A percentile compares a stretch with the other conserved stretches of the same genome.
Conservation (phyloP, 2,329 filamentous ascomycete genomes). For the Fusarium equiseti region DNA sequence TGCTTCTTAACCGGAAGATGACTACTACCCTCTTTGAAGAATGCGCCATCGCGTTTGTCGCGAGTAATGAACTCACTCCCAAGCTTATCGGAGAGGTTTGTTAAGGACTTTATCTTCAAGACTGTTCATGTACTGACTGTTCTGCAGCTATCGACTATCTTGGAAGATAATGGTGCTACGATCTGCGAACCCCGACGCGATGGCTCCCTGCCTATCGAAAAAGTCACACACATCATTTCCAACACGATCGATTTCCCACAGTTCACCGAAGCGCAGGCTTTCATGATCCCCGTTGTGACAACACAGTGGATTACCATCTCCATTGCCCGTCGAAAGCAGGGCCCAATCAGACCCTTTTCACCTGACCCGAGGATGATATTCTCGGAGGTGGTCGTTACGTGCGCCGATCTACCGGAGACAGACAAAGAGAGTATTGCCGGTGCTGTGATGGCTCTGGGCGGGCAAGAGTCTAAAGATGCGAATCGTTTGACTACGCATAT, state of each 20-base stretch:
- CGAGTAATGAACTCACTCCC: conserved; percentile 56
- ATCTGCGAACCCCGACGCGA: conserved; percentile 62
- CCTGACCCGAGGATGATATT: conserved; percentile 94
- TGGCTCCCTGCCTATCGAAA: conserved; percentile 61
- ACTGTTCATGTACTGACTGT: conserved; percentile 3
- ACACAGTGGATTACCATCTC: conserved; percentile 83
- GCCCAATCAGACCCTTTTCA: conserved; percentile 85
- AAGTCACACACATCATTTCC: conserved; percentile 70
- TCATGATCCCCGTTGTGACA: conserved; percentile 86
- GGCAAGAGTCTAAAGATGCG: conserved; percentile 79
- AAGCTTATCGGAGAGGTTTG: conserved; percentile 58
- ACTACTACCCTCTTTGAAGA: conserved; percentile 55
- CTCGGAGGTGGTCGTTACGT: conserved; percentile 83
- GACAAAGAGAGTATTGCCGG: conserved; percentile 95
- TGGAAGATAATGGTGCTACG: conserved; percentile 63
- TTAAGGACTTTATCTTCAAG: background rate
- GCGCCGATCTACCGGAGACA: conserved; percentile 83
- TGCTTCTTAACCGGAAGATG: conserved; percentile 45
- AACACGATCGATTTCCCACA: conserved; percentile 92
- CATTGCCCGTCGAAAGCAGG: conserved; percentile 75
- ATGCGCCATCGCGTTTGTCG: conserved; percentile 61
- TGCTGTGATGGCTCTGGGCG: conserved; percentile 89
- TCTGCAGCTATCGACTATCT: conserved; percentile 57
- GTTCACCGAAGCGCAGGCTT: conserved; percentile 78
- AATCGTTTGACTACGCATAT: conserved; percentile 87